phyloP scores from a whole-genome alignment of 495 filamentous ascomycete genomes.

The Penicillium crystallinum region DNA sequence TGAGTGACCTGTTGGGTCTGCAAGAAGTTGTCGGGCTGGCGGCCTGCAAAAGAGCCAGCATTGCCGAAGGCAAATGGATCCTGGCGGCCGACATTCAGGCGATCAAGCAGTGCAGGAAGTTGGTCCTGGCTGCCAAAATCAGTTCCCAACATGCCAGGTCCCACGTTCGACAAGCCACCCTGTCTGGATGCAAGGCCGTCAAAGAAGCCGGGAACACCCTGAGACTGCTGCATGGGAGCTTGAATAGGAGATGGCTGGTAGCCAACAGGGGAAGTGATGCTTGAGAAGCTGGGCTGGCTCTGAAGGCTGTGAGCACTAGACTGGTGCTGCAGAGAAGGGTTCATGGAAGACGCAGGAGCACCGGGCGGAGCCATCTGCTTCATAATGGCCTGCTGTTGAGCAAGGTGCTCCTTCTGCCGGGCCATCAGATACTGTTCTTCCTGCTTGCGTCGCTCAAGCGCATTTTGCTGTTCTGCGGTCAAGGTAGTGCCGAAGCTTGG shows the following conservation, averaged over 20 bases:
- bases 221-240: conserved; percentile 52
- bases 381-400: conserved; percentile 75
- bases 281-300: conserved; percentile 90
- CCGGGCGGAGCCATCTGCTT: conserved; percentile 68
- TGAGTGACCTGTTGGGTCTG: conserved; percentile 55
- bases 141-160: conserved; percentile 49
- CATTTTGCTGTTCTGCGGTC: conserved; percentile 96
- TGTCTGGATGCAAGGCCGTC: conserved; percentile 50
- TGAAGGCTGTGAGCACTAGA: conserved; percentile 92
- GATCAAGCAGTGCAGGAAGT: conserved; percentile 54
- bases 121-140: conserved; percentile 54
- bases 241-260: conserved; percentile 72
- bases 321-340: conserved; percentile 75
- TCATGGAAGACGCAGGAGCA: conserved; percentile 43
- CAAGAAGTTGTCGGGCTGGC: conserved; percentile 49
- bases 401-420: conserved; percentile 86
- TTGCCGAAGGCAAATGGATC: conserved; percentile 50
- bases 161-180: conserved; percentile 35
- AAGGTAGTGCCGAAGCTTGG: conserved; percentile 97
- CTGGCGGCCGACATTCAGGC: conserved; percentile 50
- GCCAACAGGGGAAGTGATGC: conserved; percentile 78
- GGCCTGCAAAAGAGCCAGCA: conserved; percentile 43
- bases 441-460: conserved; percentile 90
- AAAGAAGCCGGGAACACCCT: conserved; percentile 61
- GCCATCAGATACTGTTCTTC: conserved; percentile 97